phyloP scores from a whole-genome alignment of 805 yeast genomes.

The Zygoascus bituminiphila region DNA sequence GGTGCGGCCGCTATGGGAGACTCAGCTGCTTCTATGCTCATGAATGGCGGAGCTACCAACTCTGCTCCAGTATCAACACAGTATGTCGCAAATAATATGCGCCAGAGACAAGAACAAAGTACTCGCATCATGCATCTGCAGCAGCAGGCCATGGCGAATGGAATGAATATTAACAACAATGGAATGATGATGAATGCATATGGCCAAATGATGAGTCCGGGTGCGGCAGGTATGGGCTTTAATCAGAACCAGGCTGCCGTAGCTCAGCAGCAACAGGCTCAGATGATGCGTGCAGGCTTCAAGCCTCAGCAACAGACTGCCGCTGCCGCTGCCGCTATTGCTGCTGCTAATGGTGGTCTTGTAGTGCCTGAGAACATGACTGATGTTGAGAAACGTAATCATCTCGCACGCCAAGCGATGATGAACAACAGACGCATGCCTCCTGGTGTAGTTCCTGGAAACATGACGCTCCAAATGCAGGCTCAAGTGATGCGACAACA shows the following conservation, averaged over 20 bases:
- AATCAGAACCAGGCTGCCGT: constrained; percentile 10
- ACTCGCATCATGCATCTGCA: constrained; percentile 5
- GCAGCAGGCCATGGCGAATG: constrained; percentile 4
- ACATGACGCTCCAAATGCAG: constrained; percentile 15
- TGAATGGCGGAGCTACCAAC: constrained; percentile 42
- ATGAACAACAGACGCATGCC: constrained; percentile 20
- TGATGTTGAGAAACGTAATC: constrained; percentile 24
- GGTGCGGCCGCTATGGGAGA: not conserved
- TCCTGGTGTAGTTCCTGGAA: constrained; percentile 14
- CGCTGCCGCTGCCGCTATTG: constrained; percentile 5
- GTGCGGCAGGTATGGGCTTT: constrained; percentile 1
- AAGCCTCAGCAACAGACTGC: constrained; percentile 1
- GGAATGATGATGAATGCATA: constrained; percentile 6
- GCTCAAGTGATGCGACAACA: constrained; percentile 18
- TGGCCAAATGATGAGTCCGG: constrained; percentile 17
- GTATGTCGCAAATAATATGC: constrained; percentile 51
- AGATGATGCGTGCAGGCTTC: constrained; percentile 1
- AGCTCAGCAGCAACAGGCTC: constrained; percentile 7
- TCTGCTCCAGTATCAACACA: constrained; percentile 54
- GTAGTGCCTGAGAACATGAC: constrained; percentile 16
- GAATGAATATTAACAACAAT: not conserved
- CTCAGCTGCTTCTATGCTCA: not conserved
- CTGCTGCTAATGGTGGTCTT: constrained; percentile 3
- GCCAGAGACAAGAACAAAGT: constrained; percentile 35
- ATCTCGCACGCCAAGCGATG: constrained; percentile 24